Evolutionary conservation across 352 stramenopile species (phyloP).

Genomic region (Globisporangium camurandrum): DNA sequence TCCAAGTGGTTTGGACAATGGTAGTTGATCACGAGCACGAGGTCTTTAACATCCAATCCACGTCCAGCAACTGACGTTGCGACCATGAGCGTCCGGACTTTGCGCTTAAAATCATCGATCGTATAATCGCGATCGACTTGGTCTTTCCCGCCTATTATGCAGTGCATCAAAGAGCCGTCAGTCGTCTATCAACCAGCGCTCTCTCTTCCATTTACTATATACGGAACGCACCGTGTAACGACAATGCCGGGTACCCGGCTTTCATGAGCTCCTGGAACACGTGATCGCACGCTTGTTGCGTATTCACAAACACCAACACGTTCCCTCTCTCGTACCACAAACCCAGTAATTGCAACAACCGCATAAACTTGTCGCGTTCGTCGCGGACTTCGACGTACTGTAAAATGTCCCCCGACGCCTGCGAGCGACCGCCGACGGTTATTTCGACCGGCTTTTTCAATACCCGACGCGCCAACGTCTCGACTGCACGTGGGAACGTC

Average conservation of each 20-base stretch:
- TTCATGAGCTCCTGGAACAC: constrained; percentile 97
- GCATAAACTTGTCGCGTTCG: constrained; percentile 98
- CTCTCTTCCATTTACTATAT: no score
- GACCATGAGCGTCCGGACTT: constrained; percentile 89
- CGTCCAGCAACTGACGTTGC: constrained; percentile 95
- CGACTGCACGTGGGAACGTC: constrained; percentile 94
- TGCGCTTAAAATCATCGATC: constrained; percentile 98
- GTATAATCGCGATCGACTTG: constrained; percentile 99
- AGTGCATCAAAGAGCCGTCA: constrained; percentile 11
- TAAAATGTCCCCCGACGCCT: constrained; percentile 95
- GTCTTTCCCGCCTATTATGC: constrained; percentile 93
- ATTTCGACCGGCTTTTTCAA: constrained; percentile 96
- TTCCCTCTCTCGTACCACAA: constrained; percentile 97
- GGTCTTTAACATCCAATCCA: constrained; percentile 97
- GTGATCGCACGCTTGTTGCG: constrained; percentile 94
- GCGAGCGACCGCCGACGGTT: constrained; percentile 92
- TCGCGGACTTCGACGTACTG: constrained; percentile 99
- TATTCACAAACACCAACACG: constrained; percentile 99
- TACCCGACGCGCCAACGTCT: constrained; percentile 84
- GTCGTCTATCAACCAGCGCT: background rate
- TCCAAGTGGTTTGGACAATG: constrained; percentile 99
- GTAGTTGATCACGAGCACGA: constrained; percentile 99
- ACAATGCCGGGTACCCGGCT: constrained; percentile 93
- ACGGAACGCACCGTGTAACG: constrained; percentile 87
- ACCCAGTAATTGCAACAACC: constrained; percentile 94